phyloP scores from a whole-genome alignment of 106 monocot species.

The Triglochin maritima region DNA sequence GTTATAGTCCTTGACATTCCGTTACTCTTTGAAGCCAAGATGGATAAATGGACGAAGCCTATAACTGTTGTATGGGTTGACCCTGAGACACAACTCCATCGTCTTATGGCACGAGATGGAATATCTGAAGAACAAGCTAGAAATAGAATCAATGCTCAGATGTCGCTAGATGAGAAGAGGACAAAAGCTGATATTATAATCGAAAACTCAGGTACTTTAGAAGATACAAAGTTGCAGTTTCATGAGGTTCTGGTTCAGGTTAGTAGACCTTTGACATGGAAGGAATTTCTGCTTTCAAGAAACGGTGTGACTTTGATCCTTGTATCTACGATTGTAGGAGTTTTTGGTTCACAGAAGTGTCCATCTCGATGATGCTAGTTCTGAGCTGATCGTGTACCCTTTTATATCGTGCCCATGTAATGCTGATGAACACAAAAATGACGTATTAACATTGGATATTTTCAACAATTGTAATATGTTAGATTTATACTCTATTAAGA shows the following conservation, averaged over 20 bases:
- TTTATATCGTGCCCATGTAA: too few relatives aligned
- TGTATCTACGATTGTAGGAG: conserved; percentile 24
- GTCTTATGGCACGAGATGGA: conserved; percentile 63
- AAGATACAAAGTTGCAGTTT: conserved; percentile 62
- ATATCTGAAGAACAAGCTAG: conserved; percentile 67
- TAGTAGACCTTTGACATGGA: conserved; percentile 47
- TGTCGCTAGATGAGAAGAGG: conserved; percentile 60
- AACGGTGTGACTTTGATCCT: conserved; percentile 51
- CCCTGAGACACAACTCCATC: conserved; percentile 56
- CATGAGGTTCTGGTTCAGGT: conserved; percentile 39
- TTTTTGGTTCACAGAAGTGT: neutral
- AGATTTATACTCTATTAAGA: too few relatives aligned
- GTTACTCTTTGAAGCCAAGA: conserved; percentile 73
- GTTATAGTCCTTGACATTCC: conserved; percentile 88
- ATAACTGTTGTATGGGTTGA: conserved; percentile 89
- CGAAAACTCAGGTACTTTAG: conserved; percentile 72
- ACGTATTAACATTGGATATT: too few relatives aligned
- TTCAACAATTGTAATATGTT: too few relatives aligned
- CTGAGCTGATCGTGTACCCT: too few relatives aligned
- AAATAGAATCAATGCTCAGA: conserved; percentile 64
- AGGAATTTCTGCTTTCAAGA: conserved; percentile 46
- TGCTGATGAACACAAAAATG: too few relatives aligned
- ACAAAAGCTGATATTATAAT: conserved; percentile 67
- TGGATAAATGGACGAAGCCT: conserved; percentile 61
- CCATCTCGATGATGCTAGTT: too few relatives aligned